Base-by-base conservation (phyloP, 148 eudicot species). In the Spergularia marina region DNA sequence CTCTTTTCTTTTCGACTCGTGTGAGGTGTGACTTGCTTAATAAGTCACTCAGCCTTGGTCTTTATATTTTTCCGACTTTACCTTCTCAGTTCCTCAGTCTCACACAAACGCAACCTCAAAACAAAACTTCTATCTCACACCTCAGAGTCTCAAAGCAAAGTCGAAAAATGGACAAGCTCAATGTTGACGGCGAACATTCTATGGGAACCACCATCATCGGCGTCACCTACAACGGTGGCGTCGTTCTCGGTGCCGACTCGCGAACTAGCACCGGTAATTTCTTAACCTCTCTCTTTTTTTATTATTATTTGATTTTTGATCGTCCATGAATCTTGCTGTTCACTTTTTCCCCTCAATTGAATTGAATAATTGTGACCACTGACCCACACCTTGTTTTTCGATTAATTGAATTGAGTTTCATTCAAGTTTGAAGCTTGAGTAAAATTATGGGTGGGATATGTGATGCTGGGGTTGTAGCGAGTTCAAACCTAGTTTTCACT, bases 121-220 rank as follows among this genome's bases (percentile, higher is more conserved):
- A 30, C 1, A 30, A 30, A 30, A 2, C 36, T 30, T 30, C 36
- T 0, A 52, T 57, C 44, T 49, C 21, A 23, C 62, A 17, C 21
- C 56, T 34, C 53, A 59, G 23, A 73, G 18, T 5, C 62, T 73
- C 39, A 67, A 60, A 36, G 4, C 2, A 11, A 13, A 12, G 12
- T 4, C 11, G 1, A n/a, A 77, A 2, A 0, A 85, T 85, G 82
- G 81, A 73, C 36, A 76, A 72, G 10, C 21, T 75, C 53, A 90
- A 85, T 83, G 67, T 86, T 17, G 82, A 87, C 69, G 81, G 82
- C 9, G 90, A 91, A 0, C 93, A 91, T 80, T 88, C 93, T 9
- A 96, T 90, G 92, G 99, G 99, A 2, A 96, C 98, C 66, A 96
- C 99, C 76, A 96, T 96, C 74, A 86, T 96, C 76, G 99, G 99